A percentile compares a stretch with the other conserved stretches of the same genome.
These are phyloP conservation scores for Xerocomus brunneocitrinus DNA, from an alignment of 768 basidiomycete species.

Conservation along the genomic window DNA sequence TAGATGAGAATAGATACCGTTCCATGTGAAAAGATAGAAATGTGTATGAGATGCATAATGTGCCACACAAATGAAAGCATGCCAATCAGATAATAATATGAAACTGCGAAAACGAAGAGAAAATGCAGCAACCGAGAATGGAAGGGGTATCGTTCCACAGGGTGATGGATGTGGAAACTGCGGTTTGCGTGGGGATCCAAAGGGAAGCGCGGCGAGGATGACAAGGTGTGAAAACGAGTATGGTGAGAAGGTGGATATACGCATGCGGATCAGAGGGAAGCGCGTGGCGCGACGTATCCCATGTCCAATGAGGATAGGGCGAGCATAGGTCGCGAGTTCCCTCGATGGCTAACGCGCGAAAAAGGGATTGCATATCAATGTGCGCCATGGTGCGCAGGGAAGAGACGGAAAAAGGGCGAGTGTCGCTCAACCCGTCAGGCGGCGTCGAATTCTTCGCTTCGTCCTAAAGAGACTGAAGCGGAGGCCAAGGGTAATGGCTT, in stretches of 20 bases:
- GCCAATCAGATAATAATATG: slow-evolving; percentile 29
- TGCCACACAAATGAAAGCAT: slow-evolving; percentile 19
- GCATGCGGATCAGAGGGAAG: slow-evolving; percentile 19
- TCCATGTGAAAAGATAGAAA: slow-evolving; percentile 18
- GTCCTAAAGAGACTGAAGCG: slow-evolving; percentile 57
- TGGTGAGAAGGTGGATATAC: slow-evolving; percentile 14
- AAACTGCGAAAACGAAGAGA: slow-evolving; percentile 15
- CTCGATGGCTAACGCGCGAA: slow-evolving; percentile 20
- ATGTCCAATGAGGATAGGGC: slow-evolving; percentile 13
- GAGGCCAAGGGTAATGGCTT: slow-evolving; percentile 50
- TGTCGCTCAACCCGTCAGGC: slow-evolving; percentile 22
- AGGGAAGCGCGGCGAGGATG: slow-evolving; percentile 8
- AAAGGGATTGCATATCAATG: slow-evolving; percentile 22
- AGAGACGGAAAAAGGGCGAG: slow-evolving; percentile 6
- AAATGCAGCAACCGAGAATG: slow-evolving; percentile 4
- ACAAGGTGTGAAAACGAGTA: slow-evolving; percentile 5
- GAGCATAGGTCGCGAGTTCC: slow-evolving; percentile 22
- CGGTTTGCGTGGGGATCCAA: slow-evolving; percentile 20
- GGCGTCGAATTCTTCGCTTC: slow-evolving; percentile 34
- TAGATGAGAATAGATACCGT: slow-evolving; percentile 31
- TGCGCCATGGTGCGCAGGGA: slow-evolving; percentile 12
- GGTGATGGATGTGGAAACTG: slow-evolving; percentile 5
- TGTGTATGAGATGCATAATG: slow-evolving; percentile 30
- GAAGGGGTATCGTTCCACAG: slow-evolving; percentile 2
- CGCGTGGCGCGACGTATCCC: slow-evolving; percentile 26